Conservation (phyloP, 2,329 filamentous ascomycete species). For the Hypoxylon sp. region DNA sequence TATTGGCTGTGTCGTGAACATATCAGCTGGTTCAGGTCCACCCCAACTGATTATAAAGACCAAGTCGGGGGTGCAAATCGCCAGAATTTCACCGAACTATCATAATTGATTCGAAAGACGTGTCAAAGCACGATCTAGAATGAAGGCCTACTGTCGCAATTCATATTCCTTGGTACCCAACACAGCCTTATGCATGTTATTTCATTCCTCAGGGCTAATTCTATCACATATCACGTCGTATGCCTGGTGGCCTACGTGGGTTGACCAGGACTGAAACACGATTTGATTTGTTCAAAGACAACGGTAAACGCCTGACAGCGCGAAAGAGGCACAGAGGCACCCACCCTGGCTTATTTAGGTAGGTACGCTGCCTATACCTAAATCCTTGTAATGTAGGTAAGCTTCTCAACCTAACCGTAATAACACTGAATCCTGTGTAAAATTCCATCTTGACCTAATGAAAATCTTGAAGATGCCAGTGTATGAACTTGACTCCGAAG, state of each 20-base stretch:
- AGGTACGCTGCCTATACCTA: background rate
- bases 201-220: background rate
- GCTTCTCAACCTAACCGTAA: background rate
- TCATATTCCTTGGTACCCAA: too few species aligned
- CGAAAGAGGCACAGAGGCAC: too few species aligned
- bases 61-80: too few species aligned
- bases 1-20: too few species aligned
- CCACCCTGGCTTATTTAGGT: too few species aligned
- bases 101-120: too few species aligned
- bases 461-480: background rate
- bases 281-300: background rate
- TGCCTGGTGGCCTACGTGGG: background rate
- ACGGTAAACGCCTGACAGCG: conserved; percentile 1
- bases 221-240: conserved; percentile 5
- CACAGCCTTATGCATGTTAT: too few species aligned
- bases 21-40: too few species aligned
- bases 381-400: background rate
- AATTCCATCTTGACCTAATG: background rate
- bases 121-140: background rate
- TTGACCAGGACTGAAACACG: background rate
- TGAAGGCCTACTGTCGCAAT: background rate
- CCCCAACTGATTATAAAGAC: too few species aligned
- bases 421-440: background rate
- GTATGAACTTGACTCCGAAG: conserved; percentile 26
- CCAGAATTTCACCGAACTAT: too few species aligned